A percentile compares a stretch with the other conserved stretches of the same genome.
Evolutionary conservation across 1,284 basidiomycete genomes (phyloP).

Genomic region (Pyrrhoderma noxium): DNA sequence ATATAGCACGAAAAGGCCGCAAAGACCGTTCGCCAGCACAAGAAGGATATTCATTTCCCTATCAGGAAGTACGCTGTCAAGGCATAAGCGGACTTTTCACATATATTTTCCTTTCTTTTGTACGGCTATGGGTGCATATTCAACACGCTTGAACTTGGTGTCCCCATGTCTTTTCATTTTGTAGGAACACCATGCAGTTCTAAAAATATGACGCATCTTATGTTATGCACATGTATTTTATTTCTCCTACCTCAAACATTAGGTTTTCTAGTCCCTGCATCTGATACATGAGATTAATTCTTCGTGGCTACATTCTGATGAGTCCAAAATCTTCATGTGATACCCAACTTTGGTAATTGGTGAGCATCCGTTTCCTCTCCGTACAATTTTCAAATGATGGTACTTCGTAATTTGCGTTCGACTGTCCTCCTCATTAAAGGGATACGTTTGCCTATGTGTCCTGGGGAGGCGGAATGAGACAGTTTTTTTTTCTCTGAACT

Average conservation of each 20-base stretch:
- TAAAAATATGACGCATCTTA: slow-evolving; percentile 11
- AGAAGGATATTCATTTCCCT: slow-evolving; percentile 94
- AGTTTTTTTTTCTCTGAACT: slow-evolving; percentile 9
- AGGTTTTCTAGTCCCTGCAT: too few species aligned
- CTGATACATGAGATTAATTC: too few species aligned
- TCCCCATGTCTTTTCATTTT: slow-evolving; percentile 11
- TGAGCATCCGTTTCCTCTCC: not conserved
- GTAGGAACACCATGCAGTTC: slow-evolving; percentile 16
- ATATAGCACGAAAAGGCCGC: slow-evolving; percentile 69
- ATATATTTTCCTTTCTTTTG: slow-evolving; percentile 14
- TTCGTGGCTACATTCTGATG: too few species aligned
- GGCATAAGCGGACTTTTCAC: slow-evolving; percentile 44
- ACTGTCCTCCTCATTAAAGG: slow-evolving; percentile 15
- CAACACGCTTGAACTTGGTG: not conserved
- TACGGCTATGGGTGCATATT: slow-evolving; percentile 19
- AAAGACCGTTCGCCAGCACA: slow-evolving; percentile 86
- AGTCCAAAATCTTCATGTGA: too few species aligned
- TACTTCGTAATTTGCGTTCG: slow-evolving; percentile 17
- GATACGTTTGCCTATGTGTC: slow-evolving; percentile 11
- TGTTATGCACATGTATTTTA: slow-evolving; percentile 10
- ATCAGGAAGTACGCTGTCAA: slow-evolving; percentile 78
- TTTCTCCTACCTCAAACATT: not conserved
- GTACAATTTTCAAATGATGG: slow-evolving; percentile 9
- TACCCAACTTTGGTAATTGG: not conserved
- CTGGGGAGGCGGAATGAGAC: slow-evolving; percentile 13